Base-by-base conservation (phyloP, 805 yeast species). In the Candida mattraensis region DNA sequence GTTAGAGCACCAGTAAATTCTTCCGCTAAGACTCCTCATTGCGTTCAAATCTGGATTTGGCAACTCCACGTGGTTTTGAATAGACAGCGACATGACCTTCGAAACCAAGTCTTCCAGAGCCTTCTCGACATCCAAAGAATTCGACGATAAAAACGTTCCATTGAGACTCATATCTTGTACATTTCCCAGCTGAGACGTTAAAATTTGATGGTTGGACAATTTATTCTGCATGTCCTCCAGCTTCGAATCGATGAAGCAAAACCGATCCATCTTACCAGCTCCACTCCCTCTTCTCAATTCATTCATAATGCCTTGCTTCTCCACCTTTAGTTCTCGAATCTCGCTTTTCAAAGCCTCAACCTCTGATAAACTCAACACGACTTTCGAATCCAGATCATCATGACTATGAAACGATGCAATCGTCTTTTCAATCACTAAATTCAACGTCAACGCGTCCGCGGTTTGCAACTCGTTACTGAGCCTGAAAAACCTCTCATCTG, bases 161-260 rank as follows among this genome's bases (percentile, higher is more conserved):
- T 21, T 35, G 14, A 34, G 23, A 8, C 17, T 18, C 16, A 52
- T 37, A 33, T 52, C 56, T 42, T 71, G 74, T 12, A 71, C 61
- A 47, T 71, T 70, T 2, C 78, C 77, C 42, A 72, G 54, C 11
- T 67, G 67, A 29, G 70, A 60, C 20, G 73, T 66, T 0, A 72
- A 61, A 33, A 69, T 45, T 37, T 70, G 66, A 45, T 72, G 78
- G 42, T 64, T 62, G 35, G 56, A 60, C 33, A 71, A 48, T 29
- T 47, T 48, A 9, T 48, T 30, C 17, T 42, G 37, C 15, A 29
- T 15, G 7, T 14, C 31, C 3, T 37, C 21, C 7, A 48, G 19
- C 10, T 33, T 35, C 5, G 24, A 8, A 28, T 50, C 54, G 9
- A 40, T 24, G 9, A 18, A 18, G 2, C 23, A 14, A 14, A 50